A percentile compares a stretch with the other conserved stretches of the same genome.
phyloP scores from a whole-genome alignment of 805 yeast species.

The Yamadazyma insecticola region DNA sequence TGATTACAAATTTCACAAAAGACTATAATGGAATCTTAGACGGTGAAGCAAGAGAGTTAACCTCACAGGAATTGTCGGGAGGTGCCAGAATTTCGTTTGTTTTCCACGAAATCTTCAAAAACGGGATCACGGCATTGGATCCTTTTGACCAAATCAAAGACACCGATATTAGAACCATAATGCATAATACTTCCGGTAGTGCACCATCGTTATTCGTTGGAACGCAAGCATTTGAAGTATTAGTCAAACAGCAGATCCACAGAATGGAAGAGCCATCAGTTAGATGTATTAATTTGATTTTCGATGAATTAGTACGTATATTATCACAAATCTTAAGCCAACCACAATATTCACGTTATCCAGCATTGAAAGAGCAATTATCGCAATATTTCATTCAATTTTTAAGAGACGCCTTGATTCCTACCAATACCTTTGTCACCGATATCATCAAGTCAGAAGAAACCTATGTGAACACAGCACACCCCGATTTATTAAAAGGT shows the following conservation, averaged over 20 bases:
- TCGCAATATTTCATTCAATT: conserved; percentile 75
- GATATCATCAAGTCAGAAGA: conserved; percentile 86
- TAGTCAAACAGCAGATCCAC: conserved; percentile 88
- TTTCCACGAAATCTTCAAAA: conserved; percentile 91
- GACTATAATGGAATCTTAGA: conserved; percentile 88
- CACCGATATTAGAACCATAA: conserved; percentile 91
- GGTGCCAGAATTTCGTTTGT: conserved; percentile 98
- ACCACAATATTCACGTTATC: conserved; percentile 84
- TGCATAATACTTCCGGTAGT: conserved; percentile 95
- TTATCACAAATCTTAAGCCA: conserved; percentile 77
- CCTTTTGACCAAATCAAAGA: conserved; percentile 97
- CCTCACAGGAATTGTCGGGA: conserved; percentile 88
- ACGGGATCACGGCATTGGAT: conserved; percentile 86
- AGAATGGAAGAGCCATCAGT: conserved; percentile 92
- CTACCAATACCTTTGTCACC: conserved; percentile 79
- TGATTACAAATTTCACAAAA: conserved; percentile 88
- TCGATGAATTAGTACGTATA: conserved; percentile 92
- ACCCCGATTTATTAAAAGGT: conserved; percentile 93
- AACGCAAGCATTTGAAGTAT: conserved; percentile 93
- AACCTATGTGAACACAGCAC: conserved; percentile 95
- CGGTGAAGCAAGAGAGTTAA: conserved; percentile 88
- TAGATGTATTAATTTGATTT: conserved; percentile 83
- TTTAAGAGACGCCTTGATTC: conserved; percentile 71
- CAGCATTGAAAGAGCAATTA: conserved; percentile 82
- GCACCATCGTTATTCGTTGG: conserved; percentile 96